Conservation (phyloP, 306 rosid species). For the Cucurbita argyrosperma region DNA sequence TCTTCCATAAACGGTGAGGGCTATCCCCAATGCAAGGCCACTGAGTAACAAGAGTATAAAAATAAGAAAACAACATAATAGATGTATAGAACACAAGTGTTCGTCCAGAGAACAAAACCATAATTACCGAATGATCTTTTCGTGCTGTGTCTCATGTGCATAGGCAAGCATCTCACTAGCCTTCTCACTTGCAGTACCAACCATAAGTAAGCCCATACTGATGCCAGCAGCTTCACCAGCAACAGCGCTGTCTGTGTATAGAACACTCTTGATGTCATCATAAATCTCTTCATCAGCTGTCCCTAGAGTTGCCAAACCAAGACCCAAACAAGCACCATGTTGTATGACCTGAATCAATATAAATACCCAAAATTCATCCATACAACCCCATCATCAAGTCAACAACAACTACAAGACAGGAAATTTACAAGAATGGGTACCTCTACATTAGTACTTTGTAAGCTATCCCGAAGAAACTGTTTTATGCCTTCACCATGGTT, state of each 20-base stretch:
- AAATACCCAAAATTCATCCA: slow-evolving; percentile 3
- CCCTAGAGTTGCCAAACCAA: slow-evolving; percentile 88
- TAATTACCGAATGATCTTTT: slow-evolving; percentile 70
- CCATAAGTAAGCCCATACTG: slow-evolving; percentile 96
- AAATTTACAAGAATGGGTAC: slow-evolving; percentile 19
- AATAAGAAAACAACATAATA: slow-evolving; percentile 1
- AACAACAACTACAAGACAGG: not conserved
- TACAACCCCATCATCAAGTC: not conserved
- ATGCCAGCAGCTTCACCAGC: slow-evolving; percentile 99
- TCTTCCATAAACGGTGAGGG: slow-evolving; percentile 94
- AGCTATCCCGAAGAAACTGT: slow-evolving; percentile 88
- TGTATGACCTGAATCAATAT: slow-evolving; percentile 62
- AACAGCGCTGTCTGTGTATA: slow-evolving; percentile 89
- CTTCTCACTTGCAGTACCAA: slow-evolving; percentile 96
- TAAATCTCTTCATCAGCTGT: slow-evolving; percentile 89
- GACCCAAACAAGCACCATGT: slow-evolving; percentile 99
- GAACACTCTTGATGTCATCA: slow-evolving; percentile 75
- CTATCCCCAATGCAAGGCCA: slow-evolving; percentile 85
- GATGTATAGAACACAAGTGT: not conserved
- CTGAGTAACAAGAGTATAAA: slow-evolving; percentile 23
- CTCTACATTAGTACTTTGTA: slow-evolving; percentile 87
- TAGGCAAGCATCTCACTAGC: slow-evolving; percentile 92
- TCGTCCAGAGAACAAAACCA: slow-evolving; percentile 1
- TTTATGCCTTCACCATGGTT: slow-evolving; percentile 97
- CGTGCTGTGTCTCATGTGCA: slow-evolving; percentile 96